Percentiles rank a stretch among this genome's conserved stretches.
phyloP scores from a whole-genome alignment of 2,329 filamentous ascomycete genomes.

The Fusarium sp. region DNA sequence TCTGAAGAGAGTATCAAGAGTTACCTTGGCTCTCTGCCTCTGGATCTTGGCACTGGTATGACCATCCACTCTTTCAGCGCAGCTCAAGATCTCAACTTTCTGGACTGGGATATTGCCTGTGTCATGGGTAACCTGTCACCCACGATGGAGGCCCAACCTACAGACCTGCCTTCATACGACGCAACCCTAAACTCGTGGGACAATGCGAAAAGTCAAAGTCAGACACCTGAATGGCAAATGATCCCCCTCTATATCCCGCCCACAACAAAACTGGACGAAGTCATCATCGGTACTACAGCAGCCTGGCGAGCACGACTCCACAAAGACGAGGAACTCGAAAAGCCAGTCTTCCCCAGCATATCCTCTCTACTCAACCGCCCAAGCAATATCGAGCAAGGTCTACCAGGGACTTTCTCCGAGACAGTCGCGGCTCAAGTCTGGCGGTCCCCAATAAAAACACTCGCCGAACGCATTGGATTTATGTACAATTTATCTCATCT shows the following conservation, averaged over 20 bases:
- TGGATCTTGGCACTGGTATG: constrained; percentile 1
- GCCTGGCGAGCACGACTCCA: neutral
- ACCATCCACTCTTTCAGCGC: neutral
- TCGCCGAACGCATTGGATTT: neutral
- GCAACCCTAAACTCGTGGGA: neutral
- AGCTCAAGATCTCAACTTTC: neutral
- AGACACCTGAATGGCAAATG: neutral
- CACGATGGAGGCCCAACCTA: neutral
- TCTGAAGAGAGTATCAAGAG: neutral
- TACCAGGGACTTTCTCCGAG: neutral
- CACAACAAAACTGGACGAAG: neutral
- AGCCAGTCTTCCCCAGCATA: neutral
- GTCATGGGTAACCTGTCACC: neutral
- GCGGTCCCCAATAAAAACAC: neutral
- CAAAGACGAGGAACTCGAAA: neutral
- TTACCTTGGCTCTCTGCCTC: constrained; percentile 3
- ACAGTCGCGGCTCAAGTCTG: constrained; percentile 4
- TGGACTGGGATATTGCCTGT: neutral
- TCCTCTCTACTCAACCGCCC: neutral
- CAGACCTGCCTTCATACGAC: neutral
- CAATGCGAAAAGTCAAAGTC: neutral
- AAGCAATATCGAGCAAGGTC: neutral
- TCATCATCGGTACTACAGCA: neutral
- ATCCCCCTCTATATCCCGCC: neutral
- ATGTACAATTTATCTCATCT: neutral